phyloP scores from a whole-genome alignment of 2,329 filamentous ascomycete genomes.

The Akanthomyces lecanii region DNA sequence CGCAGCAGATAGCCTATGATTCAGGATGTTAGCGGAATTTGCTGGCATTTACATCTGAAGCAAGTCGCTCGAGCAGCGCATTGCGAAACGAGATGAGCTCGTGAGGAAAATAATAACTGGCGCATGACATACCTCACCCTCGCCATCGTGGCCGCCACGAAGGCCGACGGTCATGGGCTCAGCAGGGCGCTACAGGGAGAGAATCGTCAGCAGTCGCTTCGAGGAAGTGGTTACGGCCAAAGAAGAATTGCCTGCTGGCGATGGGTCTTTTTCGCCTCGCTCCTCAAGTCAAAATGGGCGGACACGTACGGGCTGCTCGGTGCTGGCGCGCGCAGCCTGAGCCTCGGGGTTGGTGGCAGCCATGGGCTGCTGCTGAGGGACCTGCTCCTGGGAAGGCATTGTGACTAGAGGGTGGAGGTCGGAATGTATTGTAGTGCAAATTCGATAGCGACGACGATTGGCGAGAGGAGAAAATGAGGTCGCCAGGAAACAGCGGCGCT shows the following conservation, averaged over 20 bases:
- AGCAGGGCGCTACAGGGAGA: constrained; percentile 27
- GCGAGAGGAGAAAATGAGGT: not conserved
- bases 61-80: not conserved
- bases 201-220: not conserved
- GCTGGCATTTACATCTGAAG: not conserved
- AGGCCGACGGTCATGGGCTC: constrained; percentile 34
- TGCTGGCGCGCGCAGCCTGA: constrained; percentile 23
- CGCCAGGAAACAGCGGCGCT: not conserved
- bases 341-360: constrained; percentile 5
- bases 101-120: not conserved
- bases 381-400: constrained; percentile 10
- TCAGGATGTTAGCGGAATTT: constrained; percentile 8
- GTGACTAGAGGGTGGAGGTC: not conserved
- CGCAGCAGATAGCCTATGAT: constrained; percentile 36
- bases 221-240: not conserved
- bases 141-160: constrained; percentile 31
- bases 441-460: not conserved
- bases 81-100: no score
- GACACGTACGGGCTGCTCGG: constrained; percentile 34
- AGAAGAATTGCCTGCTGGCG: not conserved
- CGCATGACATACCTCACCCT: constrained; percentile 30
- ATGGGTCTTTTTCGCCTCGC: not conserved
- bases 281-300: not conserved
- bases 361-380: constrained; percentile 15
- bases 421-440: not conserved